Percentiles rank a stretch among this genome's conserved stretches.
phyloP scores from a whole-genome alignment of 1,139 yeast species.

The Keqinozyma sinolaborantium region DNA sequence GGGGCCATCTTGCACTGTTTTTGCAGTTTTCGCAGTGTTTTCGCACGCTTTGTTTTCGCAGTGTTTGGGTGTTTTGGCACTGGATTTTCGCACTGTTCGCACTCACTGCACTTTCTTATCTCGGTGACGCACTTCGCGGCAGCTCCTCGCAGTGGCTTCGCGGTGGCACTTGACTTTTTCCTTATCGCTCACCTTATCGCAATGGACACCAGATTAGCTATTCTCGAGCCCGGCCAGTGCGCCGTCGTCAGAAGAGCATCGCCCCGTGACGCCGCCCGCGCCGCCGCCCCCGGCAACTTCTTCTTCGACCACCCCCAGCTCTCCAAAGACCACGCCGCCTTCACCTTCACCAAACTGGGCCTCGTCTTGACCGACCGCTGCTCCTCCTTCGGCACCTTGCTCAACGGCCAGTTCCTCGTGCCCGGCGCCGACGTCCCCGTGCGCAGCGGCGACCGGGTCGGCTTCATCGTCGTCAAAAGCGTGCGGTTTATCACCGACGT shows the following conservation, averaged over 20 bases:
- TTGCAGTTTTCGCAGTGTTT: too few relatives aligned
- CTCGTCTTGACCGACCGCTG: slow-evolving; percentile 25
- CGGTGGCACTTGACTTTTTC: too few relatives aligned
- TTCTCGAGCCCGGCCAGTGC: too few relatives aligned
- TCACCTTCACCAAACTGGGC: slow-evolving; percentile 9
- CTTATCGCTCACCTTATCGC: too few relatives aligned
- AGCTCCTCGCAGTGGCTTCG: too few relatives aligned
- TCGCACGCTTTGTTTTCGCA: too few relatives aligned
- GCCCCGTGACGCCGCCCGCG: slow-evolving; percentile 18
- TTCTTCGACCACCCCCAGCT: slow-evolving; percentile 24
- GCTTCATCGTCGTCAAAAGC: slow-evolving; percentile 31
- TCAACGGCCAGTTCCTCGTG: slow-evolving; percentile 23
- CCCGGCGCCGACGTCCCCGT: slow-evolving; percentile 18
- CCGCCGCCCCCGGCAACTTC: slow-evolving; percentile 19
- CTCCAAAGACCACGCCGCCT: slow-evolving; percentile 27
- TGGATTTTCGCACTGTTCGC: too few relatives aligned
- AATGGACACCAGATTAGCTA: too few relatives aligned
- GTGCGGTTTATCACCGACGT: slow-evolving; percentile 15
- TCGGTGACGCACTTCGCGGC: too few relatives aligned
- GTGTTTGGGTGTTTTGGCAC: too few relatives aligned
- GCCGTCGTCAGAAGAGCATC: slow-evolving; percentile 23
- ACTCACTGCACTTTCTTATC: too few relatives aligned
- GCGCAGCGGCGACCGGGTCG: slow-evolving; percentile 21
- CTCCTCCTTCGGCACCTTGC: slow-evolving; percentile 41
- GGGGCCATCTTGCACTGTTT: too few relatives aligned